Base-by-base conservation (phyloP, 148 eudicot species). In the Mesembryanthemum crystallinum region DNA sequence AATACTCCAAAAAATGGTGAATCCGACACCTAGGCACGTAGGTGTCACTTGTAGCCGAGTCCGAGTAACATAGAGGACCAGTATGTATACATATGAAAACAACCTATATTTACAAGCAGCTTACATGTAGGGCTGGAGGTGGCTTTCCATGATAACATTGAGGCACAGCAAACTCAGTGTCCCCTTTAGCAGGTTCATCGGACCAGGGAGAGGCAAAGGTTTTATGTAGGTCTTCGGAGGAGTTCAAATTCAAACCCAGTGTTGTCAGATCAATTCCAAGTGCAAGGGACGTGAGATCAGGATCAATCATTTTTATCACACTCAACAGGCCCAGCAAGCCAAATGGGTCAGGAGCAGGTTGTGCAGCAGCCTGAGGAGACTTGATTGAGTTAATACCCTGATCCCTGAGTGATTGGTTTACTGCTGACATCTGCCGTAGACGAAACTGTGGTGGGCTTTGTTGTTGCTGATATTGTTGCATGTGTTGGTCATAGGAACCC, bases 201-300 rank as follows among this genome's bases (percentile, higher is more conserved):
- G 96, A 84, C 96, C 96, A 93, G n/a, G 96, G 98, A 39, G 96
- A 93, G 35, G 83, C 86, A 84, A 93, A 93, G 45, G 86, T 88
- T 82, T 91, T 88, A 77, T 93, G 78, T 57, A 93, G 86, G 74
- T 80, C 86, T 69, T 93, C 94, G 20, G 92, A 52, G 9, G 98
- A 89, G 78, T 89, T 89, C 76, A 93, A 82, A 80, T 89, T 83
- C 67, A 91, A 75, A 70, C 96, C 96, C 2, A 93, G 89, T 7
- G 92, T 85, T 30, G 91, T 88, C 75, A 91, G 76, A 83, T 93
- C 98, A 57, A 88, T 83, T 52, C 96, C 98, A 75, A 89, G 89
- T 69, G 98, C 96, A 85, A 90, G 95, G 66, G 89, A 82, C 30
- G 93, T 78, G 73, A 92, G 64, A 80, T 86, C 88, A 67, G 91